A percentile compares a stretch with the other conserved stretches of the same genome.
phyloP scores from a whole-genome alignment of 495 filamentous ascomycete genomes.

The Tuber indicum region DNA sequence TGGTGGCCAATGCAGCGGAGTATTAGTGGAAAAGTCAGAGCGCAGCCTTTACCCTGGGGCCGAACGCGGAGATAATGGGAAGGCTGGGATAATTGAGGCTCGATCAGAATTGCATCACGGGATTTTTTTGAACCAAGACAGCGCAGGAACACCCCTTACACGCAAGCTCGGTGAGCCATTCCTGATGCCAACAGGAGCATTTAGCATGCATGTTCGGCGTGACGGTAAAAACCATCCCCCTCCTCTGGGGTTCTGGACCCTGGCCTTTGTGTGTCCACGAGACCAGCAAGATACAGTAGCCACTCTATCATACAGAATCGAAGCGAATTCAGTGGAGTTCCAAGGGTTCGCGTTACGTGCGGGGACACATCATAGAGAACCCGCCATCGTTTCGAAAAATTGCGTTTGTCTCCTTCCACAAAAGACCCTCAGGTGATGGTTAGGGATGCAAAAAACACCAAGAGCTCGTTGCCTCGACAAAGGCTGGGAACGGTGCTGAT shows the following conservation, averaged over 20 bases:
- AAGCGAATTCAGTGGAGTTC: constrained; percentile 23
- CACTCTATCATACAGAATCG: constrained; percentile 8
- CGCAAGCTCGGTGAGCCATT: constrained; percentile 23
- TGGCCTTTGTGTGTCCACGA: background rate
- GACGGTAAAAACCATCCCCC: constrained; percentile 18
- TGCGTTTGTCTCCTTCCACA: constrained; percentile 29
- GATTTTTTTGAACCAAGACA: background rate
- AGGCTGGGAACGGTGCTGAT: constrained; percentile 33
- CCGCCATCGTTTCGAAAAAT: constrained; percentile 16
- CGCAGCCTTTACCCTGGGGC: constrained; percentile 31
- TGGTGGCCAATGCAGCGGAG: constrained; percentile 18
- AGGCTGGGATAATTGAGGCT: constrained; percentile 17
- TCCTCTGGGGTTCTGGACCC: background rate
- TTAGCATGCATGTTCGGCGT: constrained; percentile 33
- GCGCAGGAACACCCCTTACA: background rate
- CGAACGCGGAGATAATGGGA: constrained; percentile 18
- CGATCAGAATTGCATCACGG: constrained; percentile 18
- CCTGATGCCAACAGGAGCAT: constrained; percentile 16
- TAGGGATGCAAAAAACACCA: constrained; percentile 23
- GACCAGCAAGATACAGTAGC: background rate
- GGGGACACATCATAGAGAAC: constrained; percentile 21
- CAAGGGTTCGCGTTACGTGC: constrained; percentile 14
- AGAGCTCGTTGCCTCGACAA: constrained; percentile 3
- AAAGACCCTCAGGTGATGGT: constrained; percentile 29
- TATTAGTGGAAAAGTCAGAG: constrained; percentile 29